These are phyloP conservation scores for Xerocomus amazonicus DNA, from an alignment of 1,284 basidiomycete genomes.

Conservation along the genomic window DNA sequence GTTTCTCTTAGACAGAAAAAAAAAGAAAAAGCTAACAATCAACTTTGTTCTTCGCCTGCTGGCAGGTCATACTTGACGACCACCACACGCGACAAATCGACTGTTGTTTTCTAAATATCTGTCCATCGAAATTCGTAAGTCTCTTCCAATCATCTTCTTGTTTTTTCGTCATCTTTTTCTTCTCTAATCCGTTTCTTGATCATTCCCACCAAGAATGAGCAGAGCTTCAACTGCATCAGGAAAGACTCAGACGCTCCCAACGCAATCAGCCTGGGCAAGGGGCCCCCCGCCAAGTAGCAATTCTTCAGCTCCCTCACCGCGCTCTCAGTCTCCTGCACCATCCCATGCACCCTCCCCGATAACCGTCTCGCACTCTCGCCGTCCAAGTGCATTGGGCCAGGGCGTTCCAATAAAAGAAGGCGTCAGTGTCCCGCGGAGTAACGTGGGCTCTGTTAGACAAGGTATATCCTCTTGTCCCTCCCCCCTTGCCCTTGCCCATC, in stretches of 20 bases:
- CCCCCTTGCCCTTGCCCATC: not conserved
- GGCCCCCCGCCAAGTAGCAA: conserved; percentile 62
- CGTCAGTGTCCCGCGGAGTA: conserved; percentile 56
- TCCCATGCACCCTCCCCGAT: conserved; percentile 43
- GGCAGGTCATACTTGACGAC: conserved; percentile 86
- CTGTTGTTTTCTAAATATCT: conserved; percentile 36
- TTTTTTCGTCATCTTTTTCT: conserved; percentile 5
- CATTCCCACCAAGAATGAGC: conserved; percentile 67
- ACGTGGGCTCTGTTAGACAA: conserved; percentile 60
- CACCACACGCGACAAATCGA: conserved; percentile 58
- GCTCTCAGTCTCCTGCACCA: conserved; percentile 72
- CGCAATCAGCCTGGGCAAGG: conserved; percentile 80
- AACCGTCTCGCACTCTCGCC: conserved; percentile 61
- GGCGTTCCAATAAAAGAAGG: conserved; percentile 72
- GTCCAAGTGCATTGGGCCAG: conserved; percentile 66
- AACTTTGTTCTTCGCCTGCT: conserved; percentile 64
- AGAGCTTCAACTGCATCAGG: conserved; percentile 70
- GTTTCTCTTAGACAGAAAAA: conserved; percentile 36
- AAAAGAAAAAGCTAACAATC: conserved; percentile 23
- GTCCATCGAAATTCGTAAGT: conserved; percentile 43
- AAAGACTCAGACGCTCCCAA: conserved; percentile 66
- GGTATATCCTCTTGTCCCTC: conserved; percentile 37
- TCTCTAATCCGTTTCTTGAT: conserved; percentile 10
- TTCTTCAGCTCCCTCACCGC: conserved; percentile 54
- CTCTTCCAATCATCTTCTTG: conserved; percentile 23